phyloP scores from a whole-genome alignment of 345 rosid species.

The Syzygium aromaticum region DNA sequence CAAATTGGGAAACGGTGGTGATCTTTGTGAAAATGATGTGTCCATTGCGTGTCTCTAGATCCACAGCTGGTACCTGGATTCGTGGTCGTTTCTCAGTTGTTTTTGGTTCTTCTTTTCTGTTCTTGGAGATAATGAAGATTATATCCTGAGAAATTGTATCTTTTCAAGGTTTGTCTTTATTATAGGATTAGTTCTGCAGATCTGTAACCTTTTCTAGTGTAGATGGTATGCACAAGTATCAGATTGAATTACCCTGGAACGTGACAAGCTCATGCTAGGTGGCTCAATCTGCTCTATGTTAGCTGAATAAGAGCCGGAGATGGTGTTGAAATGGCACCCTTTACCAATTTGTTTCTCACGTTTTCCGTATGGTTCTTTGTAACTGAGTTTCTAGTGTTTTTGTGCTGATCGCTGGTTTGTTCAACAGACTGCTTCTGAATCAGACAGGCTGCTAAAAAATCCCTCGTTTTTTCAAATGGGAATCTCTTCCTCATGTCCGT shows the following conservation, averaged over 20 bases:
- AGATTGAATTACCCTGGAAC: neutral
- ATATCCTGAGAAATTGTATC: neutral
- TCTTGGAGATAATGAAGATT: neutral
- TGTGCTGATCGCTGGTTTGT: neutral
- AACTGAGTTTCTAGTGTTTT: neutral
- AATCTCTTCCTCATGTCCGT: conserved; percentile 46
- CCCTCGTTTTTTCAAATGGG: conserved; percentile 42
- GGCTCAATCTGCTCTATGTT: neutral
- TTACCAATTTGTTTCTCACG: neutral
- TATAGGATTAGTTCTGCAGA: neutral
- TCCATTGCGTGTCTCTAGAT: neutral
- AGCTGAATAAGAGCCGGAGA: neutral
- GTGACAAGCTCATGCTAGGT: neutral
- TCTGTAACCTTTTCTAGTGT: neutral
- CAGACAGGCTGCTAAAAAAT: conserved; percentile 5
- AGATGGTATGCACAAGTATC: neutral
- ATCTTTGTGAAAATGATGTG: neutral
- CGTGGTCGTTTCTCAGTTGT: neutral
- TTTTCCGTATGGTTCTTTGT: neutral
- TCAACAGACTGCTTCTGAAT: neutral
- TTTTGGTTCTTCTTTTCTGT: neutral
- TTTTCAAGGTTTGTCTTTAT: neutral
- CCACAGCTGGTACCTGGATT: neutral
- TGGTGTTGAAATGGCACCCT: neutral
- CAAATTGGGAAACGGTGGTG: neutral